Evolutionary conservation across 2,329 filamentous ascomycete species (phyloP), one percentile per base, ranked within the genome.

Genomic region (Exophiala sp.): DNA sequence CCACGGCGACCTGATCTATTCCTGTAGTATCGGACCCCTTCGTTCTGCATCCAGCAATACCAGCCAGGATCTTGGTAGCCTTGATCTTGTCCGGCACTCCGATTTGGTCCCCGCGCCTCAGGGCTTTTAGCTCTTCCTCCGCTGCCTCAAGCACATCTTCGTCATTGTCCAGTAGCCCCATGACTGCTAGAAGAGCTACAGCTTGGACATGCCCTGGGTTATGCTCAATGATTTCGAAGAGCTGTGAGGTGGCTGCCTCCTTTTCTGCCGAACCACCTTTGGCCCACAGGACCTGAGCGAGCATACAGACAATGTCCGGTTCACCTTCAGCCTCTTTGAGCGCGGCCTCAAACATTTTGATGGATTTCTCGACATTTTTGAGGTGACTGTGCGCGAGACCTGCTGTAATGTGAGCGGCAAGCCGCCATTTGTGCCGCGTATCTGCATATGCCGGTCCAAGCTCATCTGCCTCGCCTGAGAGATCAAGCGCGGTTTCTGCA

Each of bases 241-340:
- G 78, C 59, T 89, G 82, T 48, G 88, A 84, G 3, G 90, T 82
- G 12, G 92, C 91, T 57, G 88, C 84, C 46, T 86, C 83, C 43
- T 86, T 83, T 51, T 91, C 88, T 1, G 85, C 79, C 5, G 86
- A 82, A 0, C 85, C 84, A 7, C 89, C 91, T 60, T 89, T 90
- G 0, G 91, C 91, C 92, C 94, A 99, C 0, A 97, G 79, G 0
- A 97, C 88, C 70, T 97, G 90, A 0, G 91, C 88, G 10, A 97
- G 78, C 10, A 96, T 78, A 65, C 91, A 96, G 0, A 91, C 85
- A 1, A 92, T 87, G 65, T 96, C 91, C 0, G 91, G 87, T 57
- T 90, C 85, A 10, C 41, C 34, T 21, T 45, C 29, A 1, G 88
- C 90, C 67, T 95, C 91, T 52, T 85, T 78, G 6, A 97, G 77